These are phyloP conservation scores for Clavispora vitiphila DNA, from an alignment of 805 yeast species.

Conservation along the genomic window DNA sequence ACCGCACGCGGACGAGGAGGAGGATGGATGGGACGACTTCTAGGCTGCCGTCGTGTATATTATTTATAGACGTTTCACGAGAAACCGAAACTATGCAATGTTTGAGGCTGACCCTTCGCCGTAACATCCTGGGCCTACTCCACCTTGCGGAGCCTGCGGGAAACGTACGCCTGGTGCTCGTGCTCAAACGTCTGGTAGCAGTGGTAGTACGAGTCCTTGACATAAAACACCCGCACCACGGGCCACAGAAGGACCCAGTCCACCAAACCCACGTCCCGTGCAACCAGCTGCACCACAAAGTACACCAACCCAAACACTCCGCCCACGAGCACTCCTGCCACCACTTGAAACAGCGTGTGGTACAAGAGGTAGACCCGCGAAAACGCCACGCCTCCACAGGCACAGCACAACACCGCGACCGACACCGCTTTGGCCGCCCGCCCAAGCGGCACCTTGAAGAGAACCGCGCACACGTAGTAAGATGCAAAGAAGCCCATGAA, in stretches of 20 bases:
- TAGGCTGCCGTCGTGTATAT: constrained; percentile 16
- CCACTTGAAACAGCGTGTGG: constrained; percentile 69
- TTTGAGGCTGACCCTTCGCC: no score
- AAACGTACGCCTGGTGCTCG: constrained; percentile 24
- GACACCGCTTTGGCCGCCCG: constrained; percentile 20
- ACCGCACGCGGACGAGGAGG: constrained; percentile 24
- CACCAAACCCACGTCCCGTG: constrained; percentile 64
- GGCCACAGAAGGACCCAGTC: constrained; percentile 59
- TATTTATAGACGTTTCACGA: background rate
- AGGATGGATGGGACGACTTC: constrained; percentile 68
- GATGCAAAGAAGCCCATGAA: constrained; percentile 84
- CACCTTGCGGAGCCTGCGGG: background rate
- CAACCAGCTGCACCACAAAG: constrained; percentile 46
- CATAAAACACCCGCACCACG: constrained; percentile 44
- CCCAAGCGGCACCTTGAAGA: constrained; percentile 33
- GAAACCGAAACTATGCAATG: background rate
- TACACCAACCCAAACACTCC: constrained; percentile 51
- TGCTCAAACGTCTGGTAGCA: constrained; percentile 43
- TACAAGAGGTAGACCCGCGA: constrained; percentile 77
- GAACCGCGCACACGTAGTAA: constrained; percentile 44
- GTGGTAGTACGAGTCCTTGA: constrained; percentile 58
- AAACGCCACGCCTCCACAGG: constrained; percentile 45
- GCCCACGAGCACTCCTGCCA: constrained; percentile 69
- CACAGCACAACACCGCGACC: constrained; percentile 18
- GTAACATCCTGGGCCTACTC: background rate